Base-by-base conservation (phyloP, 805 yeast species). In the Kuraishia capsulata region DNA sequence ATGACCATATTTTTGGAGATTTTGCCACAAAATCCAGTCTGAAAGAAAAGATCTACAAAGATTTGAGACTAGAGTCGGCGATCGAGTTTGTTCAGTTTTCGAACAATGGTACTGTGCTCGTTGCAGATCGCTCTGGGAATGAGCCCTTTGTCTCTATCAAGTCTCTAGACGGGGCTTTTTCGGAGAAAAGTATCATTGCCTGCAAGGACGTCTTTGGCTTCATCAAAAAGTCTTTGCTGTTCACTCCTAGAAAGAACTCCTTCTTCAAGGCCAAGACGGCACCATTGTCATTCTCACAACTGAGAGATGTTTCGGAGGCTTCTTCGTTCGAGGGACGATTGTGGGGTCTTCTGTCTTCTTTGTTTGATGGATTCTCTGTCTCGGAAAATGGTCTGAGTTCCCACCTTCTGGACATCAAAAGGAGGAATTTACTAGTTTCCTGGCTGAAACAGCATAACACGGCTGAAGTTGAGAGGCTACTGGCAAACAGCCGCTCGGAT, bases 321-420 rank as follows among this genome's bases (percentile, higher is more conserved):
- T 11, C 13, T 6, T 28, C 31, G 17, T 8, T 11, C 17, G 65
- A 58, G 31, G 45, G 45, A 21, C 49, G 53, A 3, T 46, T 69
- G 10, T 72, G 87, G 75, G 62, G 65, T n/a, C 59, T 83, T 32
- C 72, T 81, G 1, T 71, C 84, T 1, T 67, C 76, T 17, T 60
- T 88, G 32, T 82, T 82, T 56, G 85, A 78, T 51, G n/a, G n/a
- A n/a, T n/a, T n/a, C n/a, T n/a, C n/a, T n/a, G n/a, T n/a, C n/a
- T n/a, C n/a, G n/a, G 61, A 61, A 16, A 37, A 37, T 25, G 18
- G 34, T 5, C 24, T 38, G 17, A 39, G 6, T 17, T 11, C 13
- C 6, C 17, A 28, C 17, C 9, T 28, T 13, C 17, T 13, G 31
- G 31, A 28, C 13, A 28, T 28, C 8, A 6, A 28, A 13, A 9